Evolutionary conservation across 2,329 filamentous ascomycete species (phyloP), one percentile per base, ranked within the genome.

Genomic region (Acrodontium crateriforme): DNA sequence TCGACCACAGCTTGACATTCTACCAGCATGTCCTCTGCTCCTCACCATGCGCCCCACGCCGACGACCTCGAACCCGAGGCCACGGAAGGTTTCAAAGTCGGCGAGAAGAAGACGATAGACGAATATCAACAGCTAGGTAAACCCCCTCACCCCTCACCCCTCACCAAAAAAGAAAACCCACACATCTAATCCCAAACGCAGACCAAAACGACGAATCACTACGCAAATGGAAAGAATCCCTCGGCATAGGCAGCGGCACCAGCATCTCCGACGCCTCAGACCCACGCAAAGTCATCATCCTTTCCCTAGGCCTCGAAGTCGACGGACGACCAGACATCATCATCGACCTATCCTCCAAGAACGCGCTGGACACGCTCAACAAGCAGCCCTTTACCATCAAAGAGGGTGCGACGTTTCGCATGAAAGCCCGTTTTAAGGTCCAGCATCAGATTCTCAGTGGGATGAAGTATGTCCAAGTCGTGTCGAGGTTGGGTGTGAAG

Each of bases 31-130:
- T n/a, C n/a, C n/a, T n/a, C n/a, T n/a, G n/a, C n/a, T n/a, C n/a
- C n/a, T n/a, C n/a, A n/a, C n/a, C n/a, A n/a, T n/a, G n/a, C n/a
- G n/a, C n/a, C n/a, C 54, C 24, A 37, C 45, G 15, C 47, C 9
- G 83, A 93, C 37, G 87, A 95, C 50, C 73, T 87, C 44, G 67
- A 79, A 58, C 78, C 83, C 40, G 80, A 89, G 64, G 71, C 78
- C 63, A 94, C 85, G 42, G 77, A 85, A 62, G 87, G 87, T 55
- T 95, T 94, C 77, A 94, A 91, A 74, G 79, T 94, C 53, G 85
- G 83, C 44, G 83, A 94, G 72, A 94, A 94, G 77, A 93, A 95
- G 72, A 91, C 82, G 46, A 69, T 98, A 52, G 81, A 87, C 40
- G 81, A 94, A 59, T 94, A 94, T 62, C 71, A 87, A 53, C 69